Evolutionary conservation across 2,329 filamentous ascomycete genomes (phyloP).

Genomic region (Metarhizium anisopliae): DNA sequence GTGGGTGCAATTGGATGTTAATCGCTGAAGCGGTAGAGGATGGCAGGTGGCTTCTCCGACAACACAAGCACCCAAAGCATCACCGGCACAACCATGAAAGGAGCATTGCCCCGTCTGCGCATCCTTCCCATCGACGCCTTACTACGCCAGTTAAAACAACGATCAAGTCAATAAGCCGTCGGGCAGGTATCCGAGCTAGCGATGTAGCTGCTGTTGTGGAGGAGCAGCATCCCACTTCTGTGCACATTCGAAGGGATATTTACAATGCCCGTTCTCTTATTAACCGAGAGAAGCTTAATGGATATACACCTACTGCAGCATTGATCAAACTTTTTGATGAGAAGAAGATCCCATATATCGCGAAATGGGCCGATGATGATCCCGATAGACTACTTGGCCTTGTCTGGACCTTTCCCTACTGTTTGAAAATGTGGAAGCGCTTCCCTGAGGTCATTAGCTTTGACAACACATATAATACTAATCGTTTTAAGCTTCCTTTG

Average conservation of each 20-base stretch:
- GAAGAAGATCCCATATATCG: constrained; percentile 9
- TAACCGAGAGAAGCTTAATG: constrained; percentile 9
- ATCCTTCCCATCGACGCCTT: constrained; percentile 8
- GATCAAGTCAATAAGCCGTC: constrained; percentile 7
- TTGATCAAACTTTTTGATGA: constrained; percentile 12
- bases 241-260: constrained; percentile 9
- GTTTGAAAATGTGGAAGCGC: constrained; percentile 9
- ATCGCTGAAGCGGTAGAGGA: constrained; percentile 7
- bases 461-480: constrained; percentile 11
- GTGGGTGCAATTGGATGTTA: constrained; percentile 8
- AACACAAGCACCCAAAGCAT: background rate
- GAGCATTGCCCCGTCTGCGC: constrained; percentile 3
- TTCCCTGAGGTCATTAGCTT: constrained; percentile 8
- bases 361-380: constrained; percentile 9
- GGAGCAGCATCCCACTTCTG: constrained; percentile 7
- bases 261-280: constrained; percentile 10
- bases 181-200: constrained; percentile 8
- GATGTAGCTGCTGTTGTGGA: constrained; percentile 8
- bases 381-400: constrained; percentile 8
- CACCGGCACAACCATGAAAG: background rate
- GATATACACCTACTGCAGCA: constrained; percentile 7
- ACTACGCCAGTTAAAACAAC: constrained; percentile 6
- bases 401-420: constrained; percentile 9
- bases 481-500: constrained; percentile 1
- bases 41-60: background rate